Conservation (phyloP, 2,329 filamentous ascomycete species). For the Aureobasidium mangrovei region DNA sequence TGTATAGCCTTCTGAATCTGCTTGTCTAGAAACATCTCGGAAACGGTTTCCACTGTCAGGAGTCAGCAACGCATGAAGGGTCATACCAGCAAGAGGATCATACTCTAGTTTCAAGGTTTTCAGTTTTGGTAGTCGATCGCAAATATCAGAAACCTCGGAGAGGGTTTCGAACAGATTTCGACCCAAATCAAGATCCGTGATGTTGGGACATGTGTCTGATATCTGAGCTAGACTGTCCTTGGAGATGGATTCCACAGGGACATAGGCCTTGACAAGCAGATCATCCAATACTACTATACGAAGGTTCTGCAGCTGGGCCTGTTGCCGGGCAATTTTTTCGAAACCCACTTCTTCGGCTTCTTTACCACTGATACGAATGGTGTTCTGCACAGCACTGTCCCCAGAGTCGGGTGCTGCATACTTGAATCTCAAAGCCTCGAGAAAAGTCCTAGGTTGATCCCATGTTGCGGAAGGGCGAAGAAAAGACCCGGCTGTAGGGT, state of each 20-base stretch:
- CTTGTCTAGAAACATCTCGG: conserved; percentile 24
- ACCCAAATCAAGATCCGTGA: conserved; percentile 72
- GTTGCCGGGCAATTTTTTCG: conserved; percentile 76
- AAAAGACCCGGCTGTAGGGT: conserved; percentile 73
- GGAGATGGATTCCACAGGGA: conserved; percentile 16
- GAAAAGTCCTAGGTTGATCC: conserved; percentile 62
- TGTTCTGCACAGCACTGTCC: conserved; percentile 22
- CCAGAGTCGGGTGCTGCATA: conserved; percentile 54
- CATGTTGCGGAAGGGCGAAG: conserved; percentile 65
- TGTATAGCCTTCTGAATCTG: background rate
- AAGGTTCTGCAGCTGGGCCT: conserved; percentile 69
- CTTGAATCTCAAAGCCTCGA: conserved; percentile 72
- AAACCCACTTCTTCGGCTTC: conserved; percentile 91
- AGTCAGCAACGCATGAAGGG: background rate
- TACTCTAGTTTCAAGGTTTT: conserved; percentile 63
- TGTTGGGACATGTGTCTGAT: conserved; percentile 44
- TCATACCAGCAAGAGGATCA: conserved; percentile 21
- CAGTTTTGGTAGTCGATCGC: conserved; percentile 57
- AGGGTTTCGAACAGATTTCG: conserved; percentile 69
- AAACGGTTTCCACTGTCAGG: conserved; percentile 62
- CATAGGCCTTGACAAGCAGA: conserved; percentile 31
- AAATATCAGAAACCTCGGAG: conserved; percentile 60
- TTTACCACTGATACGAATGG: conserved; percentile 69
- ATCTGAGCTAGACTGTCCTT: background rate
- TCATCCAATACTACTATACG: conserved; percentile 76